Conservation (phyloP, 805 yeast genomes). For the Cyberlindnera suaveolens region DNA sequence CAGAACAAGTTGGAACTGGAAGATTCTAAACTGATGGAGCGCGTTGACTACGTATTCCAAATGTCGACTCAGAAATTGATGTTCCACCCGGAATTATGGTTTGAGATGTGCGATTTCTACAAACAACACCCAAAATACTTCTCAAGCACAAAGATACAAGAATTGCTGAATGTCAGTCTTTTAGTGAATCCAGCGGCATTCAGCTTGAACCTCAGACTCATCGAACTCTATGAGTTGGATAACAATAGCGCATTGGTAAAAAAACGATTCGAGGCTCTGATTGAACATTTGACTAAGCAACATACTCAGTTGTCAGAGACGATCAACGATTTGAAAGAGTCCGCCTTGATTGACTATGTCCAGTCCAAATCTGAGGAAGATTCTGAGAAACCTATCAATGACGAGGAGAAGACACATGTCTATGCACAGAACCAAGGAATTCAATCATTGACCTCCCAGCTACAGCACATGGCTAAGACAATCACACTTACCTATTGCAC, state of each 20-base stretch:
- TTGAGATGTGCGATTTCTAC: constrained; percentile 42
- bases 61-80: constrained; percentile 59
- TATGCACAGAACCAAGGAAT: constrained; percentile 10
- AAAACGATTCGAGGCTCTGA: constrained; percentile 42
- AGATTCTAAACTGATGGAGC: constrained; percentile 40
- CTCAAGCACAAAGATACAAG: constrained; percentile 24
- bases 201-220: constrained; percentile 56
- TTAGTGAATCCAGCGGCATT: constrained; percentile 65
- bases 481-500: constrained; percentile 64
- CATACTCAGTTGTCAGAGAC: constrained; percentile 5
- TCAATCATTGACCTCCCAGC: constrained; percentile 4
- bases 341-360: not conserved
- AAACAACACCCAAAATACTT: constrained; percentile 11
- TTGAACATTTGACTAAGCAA: constrained; percentile 24
- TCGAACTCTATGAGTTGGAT: constrained; percentile 64
- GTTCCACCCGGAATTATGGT: constrained; percentile 75
- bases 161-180: constrained; percentile 48
- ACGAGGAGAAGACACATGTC: constrained; percentile 6
- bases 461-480: constrained; percentile 24
- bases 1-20: constrained; percentile 59
- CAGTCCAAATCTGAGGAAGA: constrained; percentile 8
- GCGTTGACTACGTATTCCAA: constrained; percentile 67
- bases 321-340: constrained; percentile 8
- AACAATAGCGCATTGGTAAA: constrained; percentile 45
- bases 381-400: constrained; percentile 5